These are phyloP conservation scores for Perilla frutescens DNA, from an alignment of 257 asterid species.

Conservation along the genomic window DNA sequence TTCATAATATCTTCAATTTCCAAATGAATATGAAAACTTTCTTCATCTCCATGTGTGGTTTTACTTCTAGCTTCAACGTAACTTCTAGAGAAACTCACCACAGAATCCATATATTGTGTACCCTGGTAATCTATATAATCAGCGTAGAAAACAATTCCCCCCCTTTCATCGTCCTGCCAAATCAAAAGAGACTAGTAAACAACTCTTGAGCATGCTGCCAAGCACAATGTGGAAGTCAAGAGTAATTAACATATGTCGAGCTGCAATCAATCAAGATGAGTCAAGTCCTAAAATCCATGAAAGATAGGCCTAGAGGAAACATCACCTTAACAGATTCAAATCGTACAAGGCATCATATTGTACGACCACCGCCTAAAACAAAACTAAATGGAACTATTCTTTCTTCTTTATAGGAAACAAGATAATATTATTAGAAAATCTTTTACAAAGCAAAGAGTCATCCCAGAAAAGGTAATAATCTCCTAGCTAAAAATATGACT, in stretches of 20 bases:
- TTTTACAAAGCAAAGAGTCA: background rate
- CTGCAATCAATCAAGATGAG: conserved; percentile 24
- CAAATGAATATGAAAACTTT: conserved; percentile 50
- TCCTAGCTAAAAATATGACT: background rate
- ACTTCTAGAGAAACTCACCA: conserved; percentile 62
- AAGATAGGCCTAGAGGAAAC: conserved; percentile 5
- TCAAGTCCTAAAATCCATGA: conserved; percentile 8
- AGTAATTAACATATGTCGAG: conserved; percentile 2
- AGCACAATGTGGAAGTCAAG: conserved; percentile 33
- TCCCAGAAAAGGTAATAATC: background rate
- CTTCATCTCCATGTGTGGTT: conserved; percentile 39
- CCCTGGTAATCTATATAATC: conserved; percentile 58
- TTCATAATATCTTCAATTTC: conserved; percentile 64
- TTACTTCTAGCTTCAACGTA: conserved; percentile 60
- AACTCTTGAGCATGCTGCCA: conserved; percentile 24
- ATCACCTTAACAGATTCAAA: conserved; percentile 31
- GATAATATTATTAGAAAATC: background rate
- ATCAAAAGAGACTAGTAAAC: conserved; percentile 31
- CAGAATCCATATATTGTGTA: conserved; percentile 47
- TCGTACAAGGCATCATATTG: conserved; percentile 13
- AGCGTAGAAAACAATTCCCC: conserved; percentile 50
- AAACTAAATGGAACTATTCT: conserved; percentile 13
- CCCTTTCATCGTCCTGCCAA: conserved; percentile 59
- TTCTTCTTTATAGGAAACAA: conserved; percentile 5
- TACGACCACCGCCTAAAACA: conserved; percentile 25